These are phyloP conservation scores for Saccharomyces hybrid DNA, from an alignment of 1,139 yeast species.

Conservation along the genomic window DNA sequence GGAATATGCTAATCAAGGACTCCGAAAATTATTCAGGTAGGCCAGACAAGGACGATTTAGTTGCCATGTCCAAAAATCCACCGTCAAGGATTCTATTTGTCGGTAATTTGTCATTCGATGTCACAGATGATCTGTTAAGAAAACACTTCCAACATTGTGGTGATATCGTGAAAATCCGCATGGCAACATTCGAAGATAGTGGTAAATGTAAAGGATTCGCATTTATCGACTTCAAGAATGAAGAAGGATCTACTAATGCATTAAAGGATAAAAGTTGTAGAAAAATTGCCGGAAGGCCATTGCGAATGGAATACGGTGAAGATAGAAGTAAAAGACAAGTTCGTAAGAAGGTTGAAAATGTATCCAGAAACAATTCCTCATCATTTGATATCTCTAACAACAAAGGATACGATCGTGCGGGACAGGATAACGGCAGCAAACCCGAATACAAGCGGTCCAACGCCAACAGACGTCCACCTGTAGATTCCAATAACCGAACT, in stretches of 20 bases:
- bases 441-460: slow-evolving; percentile 6
- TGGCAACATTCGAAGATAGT: slow-evolving; percentile 94
- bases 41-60: slow-evolving; percentile 51
- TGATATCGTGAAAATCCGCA: slow-evolving; percentile 70
- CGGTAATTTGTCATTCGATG: slow-evolving; percentile 88
- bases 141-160: slow-evolving; percentile 75
- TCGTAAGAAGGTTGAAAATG: slow-evolving; percentile 28
- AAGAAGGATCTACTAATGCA: slow-evolving; percentile 76
- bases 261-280: slow-evolving; percentile 64
- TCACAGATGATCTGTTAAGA: slow-evolving; percentile 72
- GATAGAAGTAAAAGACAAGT: slow-evolving; percentile 72
- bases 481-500: slow-evolving; percentile 40
- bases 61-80: slow-evolving; percentile 58
- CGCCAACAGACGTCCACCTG: slow-evolving; percentile 8
- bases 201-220: slow-evolving; percentile 98
- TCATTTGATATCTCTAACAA: neutral
- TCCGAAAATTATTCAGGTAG: slow-evolving; percentile 82
- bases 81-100: slow-evolving; percentile 86
- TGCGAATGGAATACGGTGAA: slow-evolving; percentile 90
- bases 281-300: slow-evolving; percentile 61
- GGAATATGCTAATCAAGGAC: slow-evolving; percentile 79
- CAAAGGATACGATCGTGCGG: neutral
- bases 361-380: neutral
- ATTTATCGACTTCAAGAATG: slow-evolving; percentile 77
- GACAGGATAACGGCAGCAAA: slow-evolving; percentile 4